These are phyloP conservation scores for Cryptococcus hybrid DNA, from an alignment of 1,284 basidiomycete genomes.

Conservation along the genomic window DNA sequence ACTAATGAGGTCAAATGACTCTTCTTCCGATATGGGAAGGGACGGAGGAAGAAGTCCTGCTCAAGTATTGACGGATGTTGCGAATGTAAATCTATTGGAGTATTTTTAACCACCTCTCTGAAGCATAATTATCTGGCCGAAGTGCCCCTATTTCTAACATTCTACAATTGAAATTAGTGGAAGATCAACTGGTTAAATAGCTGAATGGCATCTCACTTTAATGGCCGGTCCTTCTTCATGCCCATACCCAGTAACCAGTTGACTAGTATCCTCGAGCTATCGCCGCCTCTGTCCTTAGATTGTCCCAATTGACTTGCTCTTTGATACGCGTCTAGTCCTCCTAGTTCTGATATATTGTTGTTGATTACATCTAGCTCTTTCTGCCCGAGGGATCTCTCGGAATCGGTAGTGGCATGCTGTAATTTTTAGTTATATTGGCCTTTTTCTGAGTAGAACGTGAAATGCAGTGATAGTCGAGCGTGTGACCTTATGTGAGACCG, in stretches of 20 bases:
- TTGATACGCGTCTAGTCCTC: constrained; percentile 75
- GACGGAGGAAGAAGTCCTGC: constrained; percentile 69
- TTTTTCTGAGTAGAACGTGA: constrained; percentile 46
- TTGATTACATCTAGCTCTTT: constrained; percentile 56
- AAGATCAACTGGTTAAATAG: too few relatives aligned
- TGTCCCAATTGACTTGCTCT: constrained; percentile 77
- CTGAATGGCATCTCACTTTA: too few relatives aligned
- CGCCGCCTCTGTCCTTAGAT: constrained; percentile 73
- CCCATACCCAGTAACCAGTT: constrained; percentile 60
- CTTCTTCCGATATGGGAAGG: constrained; percentile 48
- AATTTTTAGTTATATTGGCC: constrained; percentile 20
- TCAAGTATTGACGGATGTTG: constrained; percentile 72
- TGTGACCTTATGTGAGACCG: constrained; percentile 30
- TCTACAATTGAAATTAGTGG: not conserved
- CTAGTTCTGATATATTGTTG: constrained; percentile 62
- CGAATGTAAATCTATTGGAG: constrained; percentile 75
- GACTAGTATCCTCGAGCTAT: constrained; percentile 74
- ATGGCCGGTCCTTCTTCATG: constrained; percentile 5
- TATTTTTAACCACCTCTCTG: constrained; percentile 62
- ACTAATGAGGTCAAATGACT: constrained; percentile 71
- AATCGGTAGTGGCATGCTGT: not conserved
- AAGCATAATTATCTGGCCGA: constrained; percentile 71
- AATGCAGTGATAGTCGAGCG: constrained; percentile 44
- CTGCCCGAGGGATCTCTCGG: constrained; percentile 7
- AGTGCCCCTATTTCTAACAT: constrained; percentile 83